phyloP scores from a whole-genome alignment of 768 basidiomycete species.

The Suillus subalutaceus region DNA sequence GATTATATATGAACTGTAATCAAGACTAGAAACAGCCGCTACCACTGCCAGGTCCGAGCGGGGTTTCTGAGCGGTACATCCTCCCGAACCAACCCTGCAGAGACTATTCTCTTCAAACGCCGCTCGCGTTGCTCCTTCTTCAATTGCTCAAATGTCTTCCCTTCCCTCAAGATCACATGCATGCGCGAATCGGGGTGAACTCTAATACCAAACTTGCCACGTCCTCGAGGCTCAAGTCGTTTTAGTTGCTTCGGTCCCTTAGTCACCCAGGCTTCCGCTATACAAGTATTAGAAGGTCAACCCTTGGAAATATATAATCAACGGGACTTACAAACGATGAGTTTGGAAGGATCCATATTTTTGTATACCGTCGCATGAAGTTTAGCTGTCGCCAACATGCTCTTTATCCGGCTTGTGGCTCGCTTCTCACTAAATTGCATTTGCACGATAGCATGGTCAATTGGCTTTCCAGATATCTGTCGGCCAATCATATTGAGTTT shows the following conservation, averaged over 20 bases:
- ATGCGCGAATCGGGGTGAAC: slow-evolving; percentile 76
- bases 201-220: slow-evolving; percentile 79
- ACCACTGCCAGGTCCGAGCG: slow-evolving; percentile 79
- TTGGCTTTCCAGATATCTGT: slow-evolving; percentile 88
- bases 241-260: slow-evolving; percentile 71
- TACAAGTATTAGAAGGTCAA: slow-evolving; percentile 6
- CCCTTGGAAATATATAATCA: not conserved
- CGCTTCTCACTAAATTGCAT: slow-evolving; percentile 97
- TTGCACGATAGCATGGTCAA: slow-evolving; percentile 94
- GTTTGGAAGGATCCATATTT: slow-evolving; percentile 65
- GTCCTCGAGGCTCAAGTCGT: slow-evolving; percentile 80
- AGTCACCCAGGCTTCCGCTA: slow-evolving; percentile 94
- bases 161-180: slow-evolving; percentile 78
- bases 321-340: slow-evolving; percentile 75
- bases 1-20: not conserved
- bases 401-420: slow-evolving; percentile 82
- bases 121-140: slow-evolving; percentile 63
- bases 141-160: slow-evolving; percentile 73
- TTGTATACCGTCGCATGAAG: slow-evolving; percentile 83
- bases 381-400: slow-evolving; percentile 84
- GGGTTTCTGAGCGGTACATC: slow-evolving; percentile 79
- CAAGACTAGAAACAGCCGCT: slow-evolving; percentile 27
- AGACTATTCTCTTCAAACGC: slow-evolving; percentile 76
- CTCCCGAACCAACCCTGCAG: slow-evolving; percentile 79
- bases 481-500: slow-evolving; percentile 89